phyloP scores from a whole-genome alignment of 148 eudicot species.

The Dianthus caryophyllus region DNA sequence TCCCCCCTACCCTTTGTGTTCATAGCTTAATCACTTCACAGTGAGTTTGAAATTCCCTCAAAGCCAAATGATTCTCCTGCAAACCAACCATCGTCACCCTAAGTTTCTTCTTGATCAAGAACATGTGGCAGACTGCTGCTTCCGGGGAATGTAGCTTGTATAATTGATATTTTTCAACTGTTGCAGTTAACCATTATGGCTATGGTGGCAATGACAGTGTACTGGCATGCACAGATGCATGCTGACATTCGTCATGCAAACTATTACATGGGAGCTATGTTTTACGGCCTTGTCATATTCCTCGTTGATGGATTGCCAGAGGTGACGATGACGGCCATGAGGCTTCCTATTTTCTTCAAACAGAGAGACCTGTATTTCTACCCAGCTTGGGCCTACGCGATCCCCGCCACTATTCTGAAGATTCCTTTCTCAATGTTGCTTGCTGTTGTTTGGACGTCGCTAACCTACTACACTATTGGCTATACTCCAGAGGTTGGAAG shows the following conservation, averaged over 20 bases:
- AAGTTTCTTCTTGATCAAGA: background rate
- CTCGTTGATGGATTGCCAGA: conserved; percentile 68
- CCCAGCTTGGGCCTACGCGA: conserved; percentile 88
- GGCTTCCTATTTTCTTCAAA: conserved; percentile 69
- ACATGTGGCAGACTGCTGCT: background rate
- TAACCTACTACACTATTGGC: conserved; percentile 76
- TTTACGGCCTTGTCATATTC: conserved; percentile 47
- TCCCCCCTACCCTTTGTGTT: background rate
- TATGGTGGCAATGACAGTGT: conserved; percentile 58
- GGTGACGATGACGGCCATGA: conserved; percentile 53
- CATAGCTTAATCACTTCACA: no score
- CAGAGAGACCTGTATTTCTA: conserved; percentile 73
- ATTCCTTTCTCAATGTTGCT: conserved; percentile 59
- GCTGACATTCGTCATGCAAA: conserved; percentile 54
- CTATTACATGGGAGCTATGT: conserved; percentile 63
- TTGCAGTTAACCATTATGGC: conserved; percentile 58
- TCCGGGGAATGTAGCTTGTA: background rate
- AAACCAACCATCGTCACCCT: background rate
- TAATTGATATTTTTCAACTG: background rate
- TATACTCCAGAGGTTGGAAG: conserved; percentile 69
- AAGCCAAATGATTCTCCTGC: no score
- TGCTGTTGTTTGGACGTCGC: conserved; percentile 55
- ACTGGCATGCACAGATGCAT: conserved; percentile 53
- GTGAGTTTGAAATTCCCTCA: background rate
- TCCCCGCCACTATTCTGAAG: conserved; percentile 65